A percentile compares a stretch with the other conserved stretches of the same genome.
phyloP scores from a whole-genome alignment of 2,329 filamentous ascomycete genomes.

The Aspergillus tubingensis region DNA sequence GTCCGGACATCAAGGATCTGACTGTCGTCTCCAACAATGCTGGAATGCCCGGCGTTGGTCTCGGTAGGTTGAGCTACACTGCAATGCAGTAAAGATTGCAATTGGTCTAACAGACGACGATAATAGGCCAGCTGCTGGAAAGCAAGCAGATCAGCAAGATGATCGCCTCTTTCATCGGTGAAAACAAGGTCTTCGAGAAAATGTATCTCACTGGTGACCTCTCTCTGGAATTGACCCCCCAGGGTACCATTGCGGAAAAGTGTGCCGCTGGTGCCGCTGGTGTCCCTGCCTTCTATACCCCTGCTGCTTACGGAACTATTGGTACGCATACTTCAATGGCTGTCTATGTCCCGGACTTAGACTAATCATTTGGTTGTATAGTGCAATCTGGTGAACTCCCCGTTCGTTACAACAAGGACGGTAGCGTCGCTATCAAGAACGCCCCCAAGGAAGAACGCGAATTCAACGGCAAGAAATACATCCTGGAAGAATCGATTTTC shows the following conservation, averaged over 20 bases:
- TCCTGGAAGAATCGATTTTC: constrained; percentile 74
- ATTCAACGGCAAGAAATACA: constrained; percentile 71
- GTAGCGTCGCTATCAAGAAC: constrained; percentile 70
- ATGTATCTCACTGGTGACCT: constrained; percentile 85
- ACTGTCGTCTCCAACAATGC: constrained; percentile 84
- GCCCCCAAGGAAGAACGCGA: constrained; percentile 69
- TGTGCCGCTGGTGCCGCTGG: constrained; percentile 82
- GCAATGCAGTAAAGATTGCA: no score
- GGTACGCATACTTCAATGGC: constrained; percentile 29
- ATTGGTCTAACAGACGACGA: not conserved
- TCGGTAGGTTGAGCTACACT: constrained; percentile 53
- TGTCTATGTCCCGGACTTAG: constrained; percentile 42
- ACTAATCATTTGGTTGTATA: constrained; percentile 17
- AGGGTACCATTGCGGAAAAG: constrained; percentile 85
- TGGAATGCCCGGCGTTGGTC: constrained; percentile 68
- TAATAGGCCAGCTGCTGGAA: constrained; percentile 64
- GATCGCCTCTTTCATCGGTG: constrained; percentile 74
- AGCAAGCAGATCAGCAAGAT: constrained; percentile 73
- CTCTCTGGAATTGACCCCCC: constrained; percentile 83
- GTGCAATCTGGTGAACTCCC: constrained; percentile 55
- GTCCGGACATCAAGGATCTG: constrained; percentile 60
- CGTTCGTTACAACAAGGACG: constrained; percentile 83
- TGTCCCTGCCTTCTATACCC: constrained; percentile 84
- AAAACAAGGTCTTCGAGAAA: constrained; percentile 82
- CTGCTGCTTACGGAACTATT: constrained; percentile 77